Conservation (phyloP, 352 stramenopile genomes). For the Phytopythium kandeliae region DNA sequence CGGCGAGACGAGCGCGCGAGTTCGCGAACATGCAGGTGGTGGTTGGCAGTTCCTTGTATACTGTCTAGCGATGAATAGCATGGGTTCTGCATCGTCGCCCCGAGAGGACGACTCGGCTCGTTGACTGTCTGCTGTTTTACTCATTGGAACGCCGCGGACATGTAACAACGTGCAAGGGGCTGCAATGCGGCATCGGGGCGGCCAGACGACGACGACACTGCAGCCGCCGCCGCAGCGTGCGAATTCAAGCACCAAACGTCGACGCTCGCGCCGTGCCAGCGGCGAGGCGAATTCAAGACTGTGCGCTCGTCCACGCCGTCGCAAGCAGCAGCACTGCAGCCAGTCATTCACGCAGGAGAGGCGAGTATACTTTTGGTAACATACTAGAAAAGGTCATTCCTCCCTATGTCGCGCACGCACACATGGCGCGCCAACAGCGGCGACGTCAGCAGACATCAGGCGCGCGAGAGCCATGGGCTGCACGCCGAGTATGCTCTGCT, state of each 20-base stretch:
- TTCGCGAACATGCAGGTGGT: conserved; percentile 1
- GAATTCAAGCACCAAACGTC: no score
- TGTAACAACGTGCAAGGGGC: no score
- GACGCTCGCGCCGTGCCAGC: not conserved
- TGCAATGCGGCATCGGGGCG: no score
- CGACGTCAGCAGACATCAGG: not conserved
- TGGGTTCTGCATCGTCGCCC: conserved; percentile 46
- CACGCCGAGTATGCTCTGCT: no score
- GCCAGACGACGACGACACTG: no score
- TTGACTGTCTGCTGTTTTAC: conserved; percentile 61
- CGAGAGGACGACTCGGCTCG: conserved; percentile 27
- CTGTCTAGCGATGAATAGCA: conserved; percentile 86
- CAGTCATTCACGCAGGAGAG: not conserved
- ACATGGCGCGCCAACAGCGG: no score
- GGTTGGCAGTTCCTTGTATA: conserved; percentile 71
- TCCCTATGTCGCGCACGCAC: no score
- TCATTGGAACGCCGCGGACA: conserved; percentile 47
- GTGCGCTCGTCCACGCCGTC: not conserved
- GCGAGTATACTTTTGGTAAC: not conserved
- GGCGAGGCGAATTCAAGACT: no score
- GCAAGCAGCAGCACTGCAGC: not conserved
- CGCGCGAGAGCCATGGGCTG: no score
- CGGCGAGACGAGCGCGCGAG: no score
- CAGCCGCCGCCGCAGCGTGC: no score
- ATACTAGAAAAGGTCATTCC: not conserved